Evolutionary conservation across 2,329 filamentous ascomycete species (phyloP).

Genomic region (Thermoascus crustaceus): DNA sequence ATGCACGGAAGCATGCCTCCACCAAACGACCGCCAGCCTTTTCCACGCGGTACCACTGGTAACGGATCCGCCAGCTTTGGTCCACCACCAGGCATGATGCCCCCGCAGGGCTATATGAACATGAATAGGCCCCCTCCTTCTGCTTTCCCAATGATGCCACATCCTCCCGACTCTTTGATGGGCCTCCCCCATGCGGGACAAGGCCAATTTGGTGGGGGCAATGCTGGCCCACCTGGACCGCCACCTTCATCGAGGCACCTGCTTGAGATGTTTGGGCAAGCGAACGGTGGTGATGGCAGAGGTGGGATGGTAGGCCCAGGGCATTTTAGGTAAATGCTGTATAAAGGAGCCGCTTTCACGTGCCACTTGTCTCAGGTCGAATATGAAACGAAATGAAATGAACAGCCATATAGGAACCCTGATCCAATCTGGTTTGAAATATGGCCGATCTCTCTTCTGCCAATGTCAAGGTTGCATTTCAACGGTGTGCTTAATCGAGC

Average conservation of each 20-base stretch:
- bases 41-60: constrained; percentile 28
- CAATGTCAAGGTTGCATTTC: neutral
- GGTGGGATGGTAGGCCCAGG: constrained; percentile 31
- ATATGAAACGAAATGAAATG: no score
- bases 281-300: constrained; percentile 25
- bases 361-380: neutral
- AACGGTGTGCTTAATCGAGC: neutral
- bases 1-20: constrained; percentile 27
- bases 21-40: constrained; percentile 28
- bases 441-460: neutral
- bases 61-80: constrained; percentile 21
- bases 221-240: constrained; percentile 28
- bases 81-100: constrained; percentile 37
- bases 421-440: neutral
- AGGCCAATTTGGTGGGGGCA: constrained; percentile 28
- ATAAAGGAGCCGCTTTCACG: neutral
- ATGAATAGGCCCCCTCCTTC: constrained; percentile 32
- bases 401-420: neutral
- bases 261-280: constrained; percentile 38
- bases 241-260: constrained; percentile 33
- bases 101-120: constrained; percentile 37
- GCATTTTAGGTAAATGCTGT: constrained; percentile 23
- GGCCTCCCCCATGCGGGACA: constrained; percentile 27
- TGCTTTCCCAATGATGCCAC: constrained; percentile 33
- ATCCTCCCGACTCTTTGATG: constrained; percentile 31